Evolutionary conservation across 805 yeast species (phyloP).

Genomic region (Wickerhamomyces bovis): DNA sequence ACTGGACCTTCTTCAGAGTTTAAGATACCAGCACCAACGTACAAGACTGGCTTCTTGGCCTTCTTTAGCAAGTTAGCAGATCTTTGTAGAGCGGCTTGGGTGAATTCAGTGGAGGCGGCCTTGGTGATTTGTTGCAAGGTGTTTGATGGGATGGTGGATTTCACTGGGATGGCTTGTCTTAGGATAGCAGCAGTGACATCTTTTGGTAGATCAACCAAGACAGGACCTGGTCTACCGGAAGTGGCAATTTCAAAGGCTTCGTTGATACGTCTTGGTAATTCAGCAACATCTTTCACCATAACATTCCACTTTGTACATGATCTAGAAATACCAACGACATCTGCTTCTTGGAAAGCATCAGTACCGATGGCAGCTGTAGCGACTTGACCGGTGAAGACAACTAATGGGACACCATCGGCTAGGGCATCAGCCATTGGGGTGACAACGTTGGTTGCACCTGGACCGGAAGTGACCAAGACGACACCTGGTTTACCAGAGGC

Average conservation of each 20-base stretch:
- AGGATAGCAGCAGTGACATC: conserved; percentile 94
- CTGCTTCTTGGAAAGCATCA: conserved; percentile 99
- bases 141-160: conserved; percentile 64
- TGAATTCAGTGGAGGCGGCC: conserved; percentile 66
- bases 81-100: conserved; percentile 64
- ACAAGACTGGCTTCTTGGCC: conserved; percentile 84
- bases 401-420: conserved; percentile 95
- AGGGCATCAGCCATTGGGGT: conserved; percentile 99
- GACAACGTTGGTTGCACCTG: conserved; percentile 97
- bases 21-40: conserved; percentile 88
- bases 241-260: conserved; percentile 98
- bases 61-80: conserved; percentile 73
- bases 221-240: conserved; percentile 97
- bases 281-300: conserved; percentile 93
- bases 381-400: conserved; percentile 96
- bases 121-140: conserved; percentile 67
- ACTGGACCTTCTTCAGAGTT: conserved; percentile 76
- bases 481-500: conserved; percentile 96
- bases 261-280: conserved; percentile 89
- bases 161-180: conserved; percentile 77
- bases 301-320: conserved; percentile 99
- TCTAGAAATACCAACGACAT: conserved; percentile 92
- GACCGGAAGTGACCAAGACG: conserved; percentile 97
- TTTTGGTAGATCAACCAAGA: conserved; percentile 93
- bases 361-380: conserved; percentile 95